Percentiles rank a stretch among this genome's conserved stretches.
These are phyloP conservation scores for Chytridiales sp. DNA, from an alignment of 371 early-diverging fungal species.

Conservation along the genomic window DNA sequence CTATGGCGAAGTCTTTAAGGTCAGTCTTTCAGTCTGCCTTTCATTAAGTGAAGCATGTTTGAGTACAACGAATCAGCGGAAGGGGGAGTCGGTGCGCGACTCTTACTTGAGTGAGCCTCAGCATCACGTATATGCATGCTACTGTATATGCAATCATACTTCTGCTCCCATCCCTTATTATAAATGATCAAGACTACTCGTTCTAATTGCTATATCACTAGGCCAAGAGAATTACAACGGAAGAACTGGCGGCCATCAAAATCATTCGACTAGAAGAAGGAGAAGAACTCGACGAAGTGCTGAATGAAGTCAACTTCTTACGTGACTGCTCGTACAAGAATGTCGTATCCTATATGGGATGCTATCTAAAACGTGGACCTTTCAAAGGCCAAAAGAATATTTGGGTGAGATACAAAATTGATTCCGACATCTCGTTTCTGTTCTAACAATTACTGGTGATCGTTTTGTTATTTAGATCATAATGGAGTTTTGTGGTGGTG, in stretches of 20 bases:
- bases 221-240: constrained; percentile 30
- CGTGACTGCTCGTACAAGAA: constrained; percentile 48
- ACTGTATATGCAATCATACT: background rate
- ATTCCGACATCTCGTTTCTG: background rate
- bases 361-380: constrained; percentile 49
- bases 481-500: constrained; percentile 61
- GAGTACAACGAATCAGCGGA: too few relatives aligned
- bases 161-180: background rate
- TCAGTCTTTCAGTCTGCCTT: constrained; percentile 6
- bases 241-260: constrained; percentile 48
- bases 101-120: background rate
- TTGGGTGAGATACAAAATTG: constrained; percentile 39
- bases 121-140: constrained; percentile 7
- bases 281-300: constrained; percentile 57
- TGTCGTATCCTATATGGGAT: constrained; percentile 55
- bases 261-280: constrained; percentile 56
- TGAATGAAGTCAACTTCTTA: constrained; percentile 60
- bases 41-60: too few relatives aligned
- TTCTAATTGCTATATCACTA: constrained; percentile 13
- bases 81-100: too few relatives aligned
- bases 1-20: constrained; percentile 58
- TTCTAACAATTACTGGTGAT: background rate
- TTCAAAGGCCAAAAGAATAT: constrained; percentile 49
- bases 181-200: too few relatives aligned
- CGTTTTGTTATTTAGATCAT: constrained; percentile 35